Base-by-base conservation (phyloP, 306 rosid species). In the Quercus glauca region DNA sequence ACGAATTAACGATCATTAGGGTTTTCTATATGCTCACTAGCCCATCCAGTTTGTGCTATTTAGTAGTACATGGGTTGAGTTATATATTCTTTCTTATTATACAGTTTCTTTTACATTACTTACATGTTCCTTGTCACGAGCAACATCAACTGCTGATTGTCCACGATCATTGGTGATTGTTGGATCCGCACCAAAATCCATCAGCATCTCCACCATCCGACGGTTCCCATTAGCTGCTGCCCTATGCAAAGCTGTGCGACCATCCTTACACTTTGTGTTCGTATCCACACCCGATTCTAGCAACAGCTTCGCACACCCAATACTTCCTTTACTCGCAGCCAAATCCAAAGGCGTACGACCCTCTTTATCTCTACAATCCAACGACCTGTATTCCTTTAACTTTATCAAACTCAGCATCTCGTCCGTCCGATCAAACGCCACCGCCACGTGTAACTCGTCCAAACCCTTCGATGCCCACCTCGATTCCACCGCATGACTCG, bases 401-500 rank as follows among this genome's bases (percentile, higher is more conserved):
- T 72, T 74, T 15, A 57, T 71, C 71, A 75, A 25, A 0, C 57
- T 52, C 56, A 72, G 13, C 14, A 82, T 58, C 26, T 73, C 76
- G 5, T 78, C 87, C 77, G 75, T 43, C 35, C 49, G 87, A 85
- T 80, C 80, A 75, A 74, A 75, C 0, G 82, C 69, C 28, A 20
- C 82, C 20, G 89, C 94, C 88, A 85, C 91, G 89, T 85, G 93
- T 71, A 83, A 55, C 68, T 80, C 80, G 14, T 80, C 82, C 55
- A 37, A 18, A 8, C 68, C 92, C 6, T 82, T 73, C 10, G 80
- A 70, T 41, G 35, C 55, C 67, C 57, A 73, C 51, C 23, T 45
- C 19, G 77, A 73, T 55, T 76, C 86, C 74, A 41, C 64, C 33
- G 15, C 9, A 51, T 14, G 43, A 20, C 60, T 29, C 57, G 26